These are phyloP conservation scores for Macrolepiota albuminosa DNA, from an alignment of 768 basidiomycete species.

Conservation along the genomic window DNA sequence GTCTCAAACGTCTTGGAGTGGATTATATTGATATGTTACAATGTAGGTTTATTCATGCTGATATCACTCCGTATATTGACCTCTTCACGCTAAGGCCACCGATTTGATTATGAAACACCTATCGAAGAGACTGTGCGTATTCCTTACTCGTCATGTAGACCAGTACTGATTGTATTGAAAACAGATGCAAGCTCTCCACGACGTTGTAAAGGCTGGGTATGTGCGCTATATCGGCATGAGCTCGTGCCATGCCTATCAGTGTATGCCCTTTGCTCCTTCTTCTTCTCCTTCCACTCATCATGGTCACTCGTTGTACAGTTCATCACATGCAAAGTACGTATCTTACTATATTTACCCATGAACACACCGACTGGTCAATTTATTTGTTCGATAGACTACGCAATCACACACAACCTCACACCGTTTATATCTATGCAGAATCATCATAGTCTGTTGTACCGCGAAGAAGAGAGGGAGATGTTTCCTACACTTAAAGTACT, in stretches of 20 bases:
- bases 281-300: background rate
- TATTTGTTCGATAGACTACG: background rate
- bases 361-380: background rate
- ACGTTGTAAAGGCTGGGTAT: background rate
- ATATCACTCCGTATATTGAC: background rate
- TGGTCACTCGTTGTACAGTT: background rate
- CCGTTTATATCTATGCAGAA: background rate
- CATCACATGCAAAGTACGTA: background rate
- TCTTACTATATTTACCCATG: background rate
- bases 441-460: background rate
- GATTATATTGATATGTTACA: background rate
- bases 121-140: background rate
- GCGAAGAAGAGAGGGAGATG: background rate
- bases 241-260: background rate
- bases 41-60: background rate
- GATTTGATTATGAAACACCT: background rate
- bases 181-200: background rate
- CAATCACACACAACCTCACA: background rate
- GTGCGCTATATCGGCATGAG: background rate
- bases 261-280: background rate
- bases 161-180: background rate
- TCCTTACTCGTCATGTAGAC: background rate
- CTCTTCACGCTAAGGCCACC: background rate
- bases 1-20: background rate
- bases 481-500: background rate